Evolutionary conservation across 768 basidiomycete genomes (phyloP), one percentile per base, ranked within the genome.

Genomic region (Imleria badia): DNA sequence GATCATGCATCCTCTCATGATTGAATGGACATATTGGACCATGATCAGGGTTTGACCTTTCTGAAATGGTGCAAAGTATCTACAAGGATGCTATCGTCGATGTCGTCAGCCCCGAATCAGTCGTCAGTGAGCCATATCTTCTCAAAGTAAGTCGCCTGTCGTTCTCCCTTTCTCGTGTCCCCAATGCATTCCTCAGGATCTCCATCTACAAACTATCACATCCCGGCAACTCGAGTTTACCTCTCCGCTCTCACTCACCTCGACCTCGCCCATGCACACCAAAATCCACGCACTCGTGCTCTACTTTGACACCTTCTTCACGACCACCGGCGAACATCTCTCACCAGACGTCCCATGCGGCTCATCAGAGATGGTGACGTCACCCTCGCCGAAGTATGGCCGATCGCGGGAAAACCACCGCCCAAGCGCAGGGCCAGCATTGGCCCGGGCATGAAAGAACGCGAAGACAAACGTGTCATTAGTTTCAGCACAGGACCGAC

Each of bases 291-390:
- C 90, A 6, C 85, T 98, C 74, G 78, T 97, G 23, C 83, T 94
- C 17, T 96, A 96, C 74, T 98, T 98, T 65, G 96, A 98, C 73
- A 88, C 89, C 0, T 98, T 94, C 78, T 98, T 98, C 78, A 84
- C 84, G 1, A 69, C 75, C 58, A 40, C 76, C 71, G 29, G 87
- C 81, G 74, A 74, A 40, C 81, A 81, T 1, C 72, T 87, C 7
- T 70, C 84, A 0, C 75, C 81, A 0, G 74, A 74, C 33, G 79
- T 79, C 0, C 64, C 20, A 86, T 84, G 10, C 78, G 82, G 45
- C 62, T 84, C 13, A 73, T 84, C 46, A 80, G 80, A 52, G 81
- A 85, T 26, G 87, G 85, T 33, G 80, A 79, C 8, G 73, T 83
- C 20, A 62, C 72, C 17, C 73, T 90, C n/a, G 88, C 88, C 0